phyloP scores from a whole-genome alignment of 257 asterid species.

The Avicennia marina region DNA sequence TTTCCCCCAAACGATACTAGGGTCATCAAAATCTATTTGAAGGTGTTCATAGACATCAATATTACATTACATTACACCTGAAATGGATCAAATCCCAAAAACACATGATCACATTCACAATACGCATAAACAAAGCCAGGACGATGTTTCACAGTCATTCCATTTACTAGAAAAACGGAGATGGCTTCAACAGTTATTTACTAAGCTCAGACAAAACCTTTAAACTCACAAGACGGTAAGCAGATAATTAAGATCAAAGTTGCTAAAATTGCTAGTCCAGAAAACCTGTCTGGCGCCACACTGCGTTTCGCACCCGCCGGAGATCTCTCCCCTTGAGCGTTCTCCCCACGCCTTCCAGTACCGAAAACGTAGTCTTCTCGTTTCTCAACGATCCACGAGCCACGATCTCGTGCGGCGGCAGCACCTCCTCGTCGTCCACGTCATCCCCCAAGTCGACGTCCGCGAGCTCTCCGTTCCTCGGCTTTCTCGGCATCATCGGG shows the following conservation, averaged over 20 bases:
- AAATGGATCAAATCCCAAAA: too few species aligned
- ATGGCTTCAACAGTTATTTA: constrained; percentile 6
- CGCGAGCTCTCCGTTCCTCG: constrained; percentile 24
- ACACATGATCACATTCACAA: too few species aligned
- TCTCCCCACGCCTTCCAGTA: constrained; percentile 80
- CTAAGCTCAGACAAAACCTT: neutral
- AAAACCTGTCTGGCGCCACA: constrained; percentile 84
- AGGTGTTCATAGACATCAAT: too few species aligned
- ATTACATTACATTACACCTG: too few species aligned
- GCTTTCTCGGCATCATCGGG: constrained; percentile 53
- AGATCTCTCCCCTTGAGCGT: constrained; percentile 93
- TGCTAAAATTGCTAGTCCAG: constrained; percentile 30
- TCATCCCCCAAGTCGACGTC: constrained; percentile 36
- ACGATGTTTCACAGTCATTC: too few species aligned
- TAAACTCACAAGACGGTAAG: neutral
- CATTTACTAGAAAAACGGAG: too few species aligned
- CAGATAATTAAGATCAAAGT: neutral
- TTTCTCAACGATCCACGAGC: constrained; percentile 20
- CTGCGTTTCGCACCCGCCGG: constrained; percentile 86
- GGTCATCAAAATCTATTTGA: too few species aligned
- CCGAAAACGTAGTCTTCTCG: constrained; percentile 54
- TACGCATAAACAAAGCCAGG: too few species aligned
- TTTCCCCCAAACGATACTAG: too few species aligned
- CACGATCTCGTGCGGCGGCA: constrained; percentile 89
- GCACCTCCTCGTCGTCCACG: constrained; percentile 61